Conservation (phyloP, 768 basidiomycete species). For the Hypsizygus marmoreus region DNA sequence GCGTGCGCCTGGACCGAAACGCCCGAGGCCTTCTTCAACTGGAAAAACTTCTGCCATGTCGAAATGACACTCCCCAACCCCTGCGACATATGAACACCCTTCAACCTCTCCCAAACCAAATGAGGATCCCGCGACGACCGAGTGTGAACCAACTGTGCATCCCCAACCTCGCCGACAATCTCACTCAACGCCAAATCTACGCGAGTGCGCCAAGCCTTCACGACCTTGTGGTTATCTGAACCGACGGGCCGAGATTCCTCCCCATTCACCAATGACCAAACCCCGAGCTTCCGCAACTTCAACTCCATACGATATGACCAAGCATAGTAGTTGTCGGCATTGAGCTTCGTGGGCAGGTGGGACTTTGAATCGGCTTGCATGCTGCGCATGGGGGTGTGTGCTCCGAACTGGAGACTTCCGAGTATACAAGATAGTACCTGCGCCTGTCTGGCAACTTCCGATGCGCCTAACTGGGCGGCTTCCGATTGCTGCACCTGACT, state of each 20-base stretch:
- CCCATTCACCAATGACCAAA: neutral
- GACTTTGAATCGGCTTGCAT: too few relatives aligned
- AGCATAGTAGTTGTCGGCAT: too few relatives aligned
- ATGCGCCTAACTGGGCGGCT: too few relatives aligned
- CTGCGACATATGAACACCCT: neutral
- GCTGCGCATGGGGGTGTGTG: too few relatives aligned
- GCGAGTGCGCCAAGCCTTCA: neutral
- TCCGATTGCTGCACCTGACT: too few relatives aligned
- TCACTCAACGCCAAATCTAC: neutral
- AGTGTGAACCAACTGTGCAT: neutral
- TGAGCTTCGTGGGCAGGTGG: too few relatives aligned
- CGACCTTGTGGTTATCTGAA: neutral
- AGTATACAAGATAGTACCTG: too few relatives aligned
- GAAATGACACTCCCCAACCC: constrained; percentile 1
- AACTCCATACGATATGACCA: too few relatives aligned
- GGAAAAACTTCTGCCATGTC: neutral
- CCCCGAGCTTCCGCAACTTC: too few relatives aligned
- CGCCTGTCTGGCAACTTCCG: too few relatives aligned
- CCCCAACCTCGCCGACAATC: neutral
- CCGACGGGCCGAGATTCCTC: neutral
- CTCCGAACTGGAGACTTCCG: too few relatives aligned
- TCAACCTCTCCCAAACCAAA: neutral
- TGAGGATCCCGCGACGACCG: neutral
- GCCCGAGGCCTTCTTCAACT: neutral
- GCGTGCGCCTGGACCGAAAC: neutral